Evolutionary conservation across 345 rosid genomes (phyloP).

Genomic region (Erucastrum elatum): DNA sequence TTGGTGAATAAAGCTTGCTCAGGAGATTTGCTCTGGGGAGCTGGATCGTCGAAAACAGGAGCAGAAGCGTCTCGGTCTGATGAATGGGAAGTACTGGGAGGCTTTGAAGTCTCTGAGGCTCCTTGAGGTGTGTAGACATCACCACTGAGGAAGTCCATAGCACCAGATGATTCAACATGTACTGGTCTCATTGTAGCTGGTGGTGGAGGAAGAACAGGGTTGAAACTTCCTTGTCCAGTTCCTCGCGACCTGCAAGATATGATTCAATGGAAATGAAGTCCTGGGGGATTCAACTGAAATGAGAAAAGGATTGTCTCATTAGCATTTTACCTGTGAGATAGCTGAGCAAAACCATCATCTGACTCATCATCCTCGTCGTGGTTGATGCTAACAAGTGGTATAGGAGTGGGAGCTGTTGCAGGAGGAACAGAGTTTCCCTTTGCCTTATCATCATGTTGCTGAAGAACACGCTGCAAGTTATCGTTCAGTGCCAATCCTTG

Average conservation of each 20-base stretch:
- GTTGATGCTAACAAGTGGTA: constrained; percentile 53
- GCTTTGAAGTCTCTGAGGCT: constrained; percentile 39
- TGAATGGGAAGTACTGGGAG: constrained; percentile 46
- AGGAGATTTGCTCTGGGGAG: constrained; percentile 29
- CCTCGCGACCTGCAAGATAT: constrained; percentile 61
- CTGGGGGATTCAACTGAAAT: background rate
- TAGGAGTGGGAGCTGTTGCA: constrained; percentile 53
- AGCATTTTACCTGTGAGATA: constrained; percentile 67
- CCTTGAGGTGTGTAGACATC: constrained; percentile 67
- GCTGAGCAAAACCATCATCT: constrained; percentile 86
- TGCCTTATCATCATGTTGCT: constrained; percentile 73
- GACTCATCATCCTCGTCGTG: constrained; percentile 74
- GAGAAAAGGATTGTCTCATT: background rate
- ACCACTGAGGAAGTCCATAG: constrained; percentile 87
- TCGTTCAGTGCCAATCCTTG: constrained; percentile 92
- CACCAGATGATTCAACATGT: constrained; percentile 45
- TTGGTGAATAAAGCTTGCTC: constrained; percentile 33
- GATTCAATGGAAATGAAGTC: background rate
- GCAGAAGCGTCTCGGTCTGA: constrained; percentile 21
- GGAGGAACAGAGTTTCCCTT: constrained; percentile 51
- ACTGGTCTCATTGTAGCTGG: constrained; percentile 76
- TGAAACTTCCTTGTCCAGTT: constrained; percentile 42
- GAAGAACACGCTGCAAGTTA: constrained; percentile 77
- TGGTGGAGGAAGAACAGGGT: constrained; percentile 82
- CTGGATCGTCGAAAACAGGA: constrained; percentile 36